phyloP scores from a whole-genome alignment of 352 stramenopile genomes.

The Phytophthora litchii region DNA sequence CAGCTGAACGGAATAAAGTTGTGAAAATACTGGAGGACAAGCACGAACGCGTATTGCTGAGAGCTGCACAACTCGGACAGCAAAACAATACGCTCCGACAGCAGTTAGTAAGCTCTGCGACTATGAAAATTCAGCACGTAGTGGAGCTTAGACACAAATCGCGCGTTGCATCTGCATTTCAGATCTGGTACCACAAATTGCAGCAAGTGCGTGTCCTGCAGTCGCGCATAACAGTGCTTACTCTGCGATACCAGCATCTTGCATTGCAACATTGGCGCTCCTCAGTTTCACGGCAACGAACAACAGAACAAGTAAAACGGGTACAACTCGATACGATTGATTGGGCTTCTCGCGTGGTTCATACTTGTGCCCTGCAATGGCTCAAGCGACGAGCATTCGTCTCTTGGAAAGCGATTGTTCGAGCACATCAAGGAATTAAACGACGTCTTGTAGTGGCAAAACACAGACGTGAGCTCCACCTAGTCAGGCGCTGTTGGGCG shows the following conservation, averaged over 20 bases:
- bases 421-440: constrained; percentile 4
- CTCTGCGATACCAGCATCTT: constrained; percentile 1
- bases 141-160: constrained; percentile 11
- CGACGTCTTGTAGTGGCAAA: background rate
- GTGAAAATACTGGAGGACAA: constrained; percentile 20
- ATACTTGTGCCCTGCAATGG: constrained; percentile 16
- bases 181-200: constrained; percentile 19
- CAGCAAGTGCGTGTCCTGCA: constrained; percentile 3
- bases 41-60: constrained; percentile 23
- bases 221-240: background rate
- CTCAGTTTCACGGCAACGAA: background rate
- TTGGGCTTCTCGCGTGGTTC: constrained; percentile 18
- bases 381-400: constrained; percentile 14
- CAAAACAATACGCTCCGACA: constrained; percentile 19
- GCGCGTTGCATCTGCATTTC: constrained; percentile 4
- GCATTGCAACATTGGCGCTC: constrained; percentile 9
- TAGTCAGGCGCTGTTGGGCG: constrained; percentile 16
- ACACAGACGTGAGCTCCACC: constrained; percentile 7
- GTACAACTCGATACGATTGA: constrained; percentile 12
- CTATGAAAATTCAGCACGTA: constrained; percentile 9
- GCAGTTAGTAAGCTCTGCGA: constrained; percentile 1
- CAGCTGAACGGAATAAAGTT: constrained; percentile 15
- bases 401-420: constrained; percentile 16
- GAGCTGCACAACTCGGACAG: constrained; percentile 20
- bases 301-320: constrained; percentile 1